Evolutionary conservation across 2,329 filamentous ascomycete genomes (phyloP).

Genomic region (Arthrobotrys conoides): DNA sequence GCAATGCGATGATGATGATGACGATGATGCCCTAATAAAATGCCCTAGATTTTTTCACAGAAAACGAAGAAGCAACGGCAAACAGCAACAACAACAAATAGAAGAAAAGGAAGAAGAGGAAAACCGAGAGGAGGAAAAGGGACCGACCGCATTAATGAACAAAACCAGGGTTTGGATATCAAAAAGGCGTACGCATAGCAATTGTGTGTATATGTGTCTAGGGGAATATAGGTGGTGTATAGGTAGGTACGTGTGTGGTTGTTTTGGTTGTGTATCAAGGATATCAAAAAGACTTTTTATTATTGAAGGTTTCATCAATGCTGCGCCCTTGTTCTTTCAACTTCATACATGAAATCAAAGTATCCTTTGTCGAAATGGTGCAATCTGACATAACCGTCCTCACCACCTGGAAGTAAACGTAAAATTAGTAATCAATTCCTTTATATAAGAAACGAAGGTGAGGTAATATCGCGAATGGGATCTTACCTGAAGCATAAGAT

Average conservation of each 20-base stretch:
- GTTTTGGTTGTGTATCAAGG: background rate
- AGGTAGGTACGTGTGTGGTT: background rate
- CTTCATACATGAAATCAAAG: constrained; percentile 99
- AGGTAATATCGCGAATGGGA: background rate
- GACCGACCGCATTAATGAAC: constrained; percentile 9
- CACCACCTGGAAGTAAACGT: constrained; percentile 74
- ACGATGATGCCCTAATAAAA: constrained; percentile 46
- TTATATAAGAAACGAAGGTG: background rate
- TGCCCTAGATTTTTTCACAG: constrained; percentile 36
- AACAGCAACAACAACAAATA: background rate
- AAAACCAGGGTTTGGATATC: background rate
- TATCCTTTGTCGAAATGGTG: constrained; percentile 99
- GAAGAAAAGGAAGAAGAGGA: background rate
- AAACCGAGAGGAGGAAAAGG: background rate
- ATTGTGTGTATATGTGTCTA: background rate
- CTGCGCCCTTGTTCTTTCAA: constrained; percentile 73
- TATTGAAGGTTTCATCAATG: constrained; percentile 33
- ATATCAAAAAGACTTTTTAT: constrained; percentile 16
- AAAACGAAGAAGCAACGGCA: constrained; percentile 4
- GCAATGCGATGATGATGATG: constrained; percentile 21
- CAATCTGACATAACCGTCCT: constrained; percentile 98
- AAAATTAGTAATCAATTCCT: constrained; percentile 20
- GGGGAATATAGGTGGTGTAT: background rate
- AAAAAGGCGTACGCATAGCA: constrained; percentile 12
- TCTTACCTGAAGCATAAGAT: constrained; percentile 82